Evolutionary conservation across 2,329 filamentous ascomycete species (phyloP).

Genomic region (Berkeleyomyces rouxiae): DNA sequence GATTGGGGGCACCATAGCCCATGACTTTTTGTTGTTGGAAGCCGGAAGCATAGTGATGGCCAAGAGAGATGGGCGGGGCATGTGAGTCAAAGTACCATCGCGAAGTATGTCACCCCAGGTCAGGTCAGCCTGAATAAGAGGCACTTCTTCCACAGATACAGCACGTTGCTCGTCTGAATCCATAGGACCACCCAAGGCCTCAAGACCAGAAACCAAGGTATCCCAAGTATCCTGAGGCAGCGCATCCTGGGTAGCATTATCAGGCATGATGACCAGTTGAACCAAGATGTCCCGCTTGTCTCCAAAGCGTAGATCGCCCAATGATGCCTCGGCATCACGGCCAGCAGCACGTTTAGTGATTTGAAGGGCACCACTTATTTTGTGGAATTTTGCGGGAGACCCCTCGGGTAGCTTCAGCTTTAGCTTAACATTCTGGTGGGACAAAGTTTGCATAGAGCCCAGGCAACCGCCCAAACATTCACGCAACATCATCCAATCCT

Average conservation of each 20-base stretch:
- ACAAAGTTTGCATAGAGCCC: constrained; percentile 78
- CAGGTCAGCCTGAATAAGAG: constrained; percentile 85
- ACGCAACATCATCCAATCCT: constrained; percentile 99
- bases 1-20: constrained; percentile 58
- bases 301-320: constrained; percentile 86
- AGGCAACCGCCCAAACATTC: constrained; percentile 90
- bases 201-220: constrained; percentile 84
- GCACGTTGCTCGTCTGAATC: constrained; percentile 75
- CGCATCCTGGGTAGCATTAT: constrained; percentile 66
- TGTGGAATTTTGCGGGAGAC: constrained; percentile 94
- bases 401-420: constrained; percentile 89
- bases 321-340: constrained; percentile 76
- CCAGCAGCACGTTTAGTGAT: constrained; percentile 93
- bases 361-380: constrained; percentile 90
- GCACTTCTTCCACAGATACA: constrained; percentile 82
- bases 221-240: constrained; percentile 93
- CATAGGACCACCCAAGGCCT: constrained; percentile 74
- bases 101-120: constrained; percentile 85
- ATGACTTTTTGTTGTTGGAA: constrained; percentile 45
- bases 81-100: constrained; percentile 70
- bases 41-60: constrained; percentile 91
- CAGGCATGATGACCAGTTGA: constrained; percentile 79
- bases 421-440: constrained; percentile 96
- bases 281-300: constrained; percentile 90
- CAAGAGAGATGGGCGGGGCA: constrained; percentile 75